Percentiles rank a stretch among this genome's conserved stretches.
These are phyloP conservation scores for Aspergillus funiculosus DNA, from an alignment of 495 filamentous ascomycete genomes.

Conservation along the genomic window DNA sequence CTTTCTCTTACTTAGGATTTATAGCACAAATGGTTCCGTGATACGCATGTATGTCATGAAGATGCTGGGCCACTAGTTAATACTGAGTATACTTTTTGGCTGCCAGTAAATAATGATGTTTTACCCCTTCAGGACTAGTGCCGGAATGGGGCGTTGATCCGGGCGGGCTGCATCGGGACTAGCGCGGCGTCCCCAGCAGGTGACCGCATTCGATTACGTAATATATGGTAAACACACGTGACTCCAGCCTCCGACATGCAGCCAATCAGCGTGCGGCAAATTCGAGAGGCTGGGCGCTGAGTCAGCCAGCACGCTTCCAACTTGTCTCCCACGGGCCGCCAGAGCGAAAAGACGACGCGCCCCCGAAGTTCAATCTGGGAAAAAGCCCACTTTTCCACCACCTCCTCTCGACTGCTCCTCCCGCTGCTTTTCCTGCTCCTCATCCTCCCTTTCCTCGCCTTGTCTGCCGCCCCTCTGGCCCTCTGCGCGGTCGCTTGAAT, in stretches of 20 bases:
- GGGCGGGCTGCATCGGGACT: slow-evolving; percentile 13
- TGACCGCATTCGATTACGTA: slow-evolving; percentile 1
- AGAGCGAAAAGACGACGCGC: too few species aligned
- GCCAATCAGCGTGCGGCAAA: slow-evolving; percentile 3
- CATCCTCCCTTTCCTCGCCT: too few species aligned
- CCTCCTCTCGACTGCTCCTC: too few species aligned
- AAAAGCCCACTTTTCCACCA: slow-evolving; percentile 13
- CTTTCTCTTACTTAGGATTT: too few species aligned
- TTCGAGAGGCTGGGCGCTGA: slow-evolving; percentile 14
- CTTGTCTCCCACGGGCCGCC: too few species aligned
- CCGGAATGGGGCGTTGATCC: slow-evolving; percentile 22
- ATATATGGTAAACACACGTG: slow-evolving; percentile 7
- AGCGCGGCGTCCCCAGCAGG: slow-evolving; percentile 4
- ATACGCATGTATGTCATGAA: too few species aligned
- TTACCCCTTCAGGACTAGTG: slow-evolving; percentile 26
- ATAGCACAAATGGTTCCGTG: too few species aligned
- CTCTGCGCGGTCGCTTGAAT: slow-evolving; percentile 8
- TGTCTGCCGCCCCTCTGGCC: slow-evolving; percentile 15
- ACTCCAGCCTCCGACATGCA: slow-evolving; percentile 21
- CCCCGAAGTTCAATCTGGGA: too few species aligned
- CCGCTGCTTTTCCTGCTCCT: too few species aligned
- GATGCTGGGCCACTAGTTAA: too few species aligned
- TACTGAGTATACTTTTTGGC: too few species aligned
- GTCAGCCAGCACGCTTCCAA: slow-evolving; percentile 1
- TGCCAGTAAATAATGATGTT: slow-evolving; percentile 28